Evolutionary conservation across 768 basidiomycete genomes (phyloP).

Genomic region (Suillus paluster): DNA sequence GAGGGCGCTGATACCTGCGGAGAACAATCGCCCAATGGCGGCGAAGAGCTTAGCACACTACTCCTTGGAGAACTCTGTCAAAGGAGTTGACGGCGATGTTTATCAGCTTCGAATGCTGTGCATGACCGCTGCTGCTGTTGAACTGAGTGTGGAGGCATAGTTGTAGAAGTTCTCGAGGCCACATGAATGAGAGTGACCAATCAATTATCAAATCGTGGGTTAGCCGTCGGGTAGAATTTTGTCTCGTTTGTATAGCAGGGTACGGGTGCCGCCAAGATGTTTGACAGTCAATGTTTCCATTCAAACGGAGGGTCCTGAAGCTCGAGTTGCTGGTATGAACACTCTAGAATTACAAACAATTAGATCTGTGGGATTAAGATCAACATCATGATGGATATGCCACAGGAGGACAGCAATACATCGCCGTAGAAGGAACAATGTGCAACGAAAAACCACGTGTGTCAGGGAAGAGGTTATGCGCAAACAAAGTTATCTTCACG

Average conservation of each 20-base stretch:
- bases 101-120: too few relatives aligned
- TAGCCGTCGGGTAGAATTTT: not conserved
- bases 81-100: too few relatives aligned
- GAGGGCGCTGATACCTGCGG: slow-evolving; percentile 92
- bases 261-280: not conserved
- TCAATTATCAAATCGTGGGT: too few relatives aligned
- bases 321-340: not conserved
- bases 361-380: not conserved
- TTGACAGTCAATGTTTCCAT: not conserved
- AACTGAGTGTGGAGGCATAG: too few relatives aligned
- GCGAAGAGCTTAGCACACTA: slow-evolving; percentile 95
- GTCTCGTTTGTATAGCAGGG: not conserved
- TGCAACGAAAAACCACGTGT: not conserved
- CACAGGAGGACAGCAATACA: slow-evolving; percentile 1
- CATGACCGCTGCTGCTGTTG: too few relatives aligned
- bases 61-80: slow-evolving; percentile 65
- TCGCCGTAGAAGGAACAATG: not conserved
- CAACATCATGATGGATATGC: not conserved
- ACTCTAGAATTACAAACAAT: not conserved
- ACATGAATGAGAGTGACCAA: too few relatives aligned
- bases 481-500: not conserved
- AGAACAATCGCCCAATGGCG: slow-evolving; percentile 89
- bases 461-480: not conserved
- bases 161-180: too few relatives aligned
- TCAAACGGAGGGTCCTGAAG: not conserved